A percentile compares a stretch with the other conserved stretches of the same genome.
phyloP scores from a whole-genome alignment of 371 early-diverging fungal species.

The Mucor velutinosus region DNA sequence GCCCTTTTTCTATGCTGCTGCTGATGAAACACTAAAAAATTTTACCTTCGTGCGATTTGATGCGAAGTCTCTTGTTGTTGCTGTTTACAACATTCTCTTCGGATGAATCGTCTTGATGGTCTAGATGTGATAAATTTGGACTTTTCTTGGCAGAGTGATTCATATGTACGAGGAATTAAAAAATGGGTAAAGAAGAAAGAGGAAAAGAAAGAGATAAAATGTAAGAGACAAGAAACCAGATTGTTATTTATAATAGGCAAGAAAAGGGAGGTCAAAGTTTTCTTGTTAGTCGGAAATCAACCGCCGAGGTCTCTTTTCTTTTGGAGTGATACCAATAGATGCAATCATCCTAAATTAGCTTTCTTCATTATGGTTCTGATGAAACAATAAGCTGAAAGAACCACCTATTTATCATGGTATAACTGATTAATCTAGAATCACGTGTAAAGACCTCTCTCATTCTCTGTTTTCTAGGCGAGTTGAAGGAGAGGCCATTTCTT shows the following conservation, averaged over 20 bases:
- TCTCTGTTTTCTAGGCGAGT: not conserved
- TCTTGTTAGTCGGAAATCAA: constrained; percentile 20
- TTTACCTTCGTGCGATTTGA: constrained; percentile 47
- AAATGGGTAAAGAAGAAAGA: not conserved
- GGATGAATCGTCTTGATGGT: not conserved
- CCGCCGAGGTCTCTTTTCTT: constrained; percentile 15
- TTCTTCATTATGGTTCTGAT: not conserved
- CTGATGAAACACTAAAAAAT: constrained; percentile 3
- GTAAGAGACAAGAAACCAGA: not conserved
- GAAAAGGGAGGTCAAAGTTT: constrained; percentile 5
- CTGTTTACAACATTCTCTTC: constrained; percentile 1
- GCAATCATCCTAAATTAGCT: constrained; percentile 19
- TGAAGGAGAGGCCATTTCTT: not conserved
- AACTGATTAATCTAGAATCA: not conserved
- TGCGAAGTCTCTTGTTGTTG: constrained; percentile 25
- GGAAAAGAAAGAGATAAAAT: constrained; percentile 1
- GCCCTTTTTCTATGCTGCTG: not conserved
- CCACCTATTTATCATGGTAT: not conserved
- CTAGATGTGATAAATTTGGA: not conserved
- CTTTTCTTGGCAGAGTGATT: not conserved
- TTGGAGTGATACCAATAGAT: constrained; percentile 23
- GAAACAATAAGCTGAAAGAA: not conserved
- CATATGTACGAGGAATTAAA: not conserved
- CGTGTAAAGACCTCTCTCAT: not conserved
- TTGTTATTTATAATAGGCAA: not conserved